These are phyloP conservation scores for Schizosaccharomyces lindneri DNA, from an alignment of 805 yeast genomes.

Conservation along the genomic window DNA sequence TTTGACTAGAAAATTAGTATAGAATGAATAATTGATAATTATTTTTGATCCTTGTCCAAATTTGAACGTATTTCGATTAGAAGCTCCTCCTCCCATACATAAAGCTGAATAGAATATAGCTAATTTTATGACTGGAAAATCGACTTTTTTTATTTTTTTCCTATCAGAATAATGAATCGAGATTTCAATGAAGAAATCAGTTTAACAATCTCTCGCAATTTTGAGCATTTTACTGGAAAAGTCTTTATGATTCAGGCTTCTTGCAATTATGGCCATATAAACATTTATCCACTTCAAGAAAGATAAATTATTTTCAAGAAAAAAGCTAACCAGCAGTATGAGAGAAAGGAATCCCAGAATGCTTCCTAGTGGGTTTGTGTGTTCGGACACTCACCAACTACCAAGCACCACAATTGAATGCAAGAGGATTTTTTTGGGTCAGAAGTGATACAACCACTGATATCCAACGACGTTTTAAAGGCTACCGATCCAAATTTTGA, in stretches of 20 bases:
- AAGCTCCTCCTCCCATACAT: no score
- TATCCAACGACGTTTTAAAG: background rate
- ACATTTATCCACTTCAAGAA: no score
- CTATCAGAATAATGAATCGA: background rate
- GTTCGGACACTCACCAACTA: background rate
- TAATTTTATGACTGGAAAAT: no score
- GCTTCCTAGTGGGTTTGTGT: no score
- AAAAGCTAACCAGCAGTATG: no score
- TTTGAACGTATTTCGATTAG: no score
- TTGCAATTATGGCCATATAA: no score
- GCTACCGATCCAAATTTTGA: constrained; percentile 1
- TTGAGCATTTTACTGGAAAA: background rate
- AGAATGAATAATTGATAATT: background rate
- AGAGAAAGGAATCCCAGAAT: no score
- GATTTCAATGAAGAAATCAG: background rate
- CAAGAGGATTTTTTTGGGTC: background rate
- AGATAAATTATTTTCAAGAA: no score
- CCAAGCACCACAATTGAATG: background rate
- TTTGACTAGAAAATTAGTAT: background rate
- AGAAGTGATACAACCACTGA: background rate
- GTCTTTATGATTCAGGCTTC: no score
- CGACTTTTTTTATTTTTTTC: background rate
- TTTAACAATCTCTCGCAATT: background rate
- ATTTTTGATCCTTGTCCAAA: no score
- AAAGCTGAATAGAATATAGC: no score